phyloP scores from a whole-genome alignment of 2,329 filamentous ascomycete genomes.

The Xylariomycetidae sp. region DNA sequence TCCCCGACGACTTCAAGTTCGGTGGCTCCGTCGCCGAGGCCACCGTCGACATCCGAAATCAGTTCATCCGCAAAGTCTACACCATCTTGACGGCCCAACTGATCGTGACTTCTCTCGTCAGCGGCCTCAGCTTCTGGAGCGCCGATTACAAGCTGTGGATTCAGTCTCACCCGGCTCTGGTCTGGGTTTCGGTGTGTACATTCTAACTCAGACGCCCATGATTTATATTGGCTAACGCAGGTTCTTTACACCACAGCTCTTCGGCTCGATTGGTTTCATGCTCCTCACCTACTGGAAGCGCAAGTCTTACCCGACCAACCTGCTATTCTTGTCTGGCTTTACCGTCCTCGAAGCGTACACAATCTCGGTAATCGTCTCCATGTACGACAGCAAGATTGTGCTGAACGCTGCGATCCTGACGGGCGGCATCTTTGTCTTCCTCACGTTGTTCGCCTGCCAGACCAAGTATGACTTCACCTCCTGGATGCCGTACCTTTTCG shows the following conservation, averaged over 20 bases:
- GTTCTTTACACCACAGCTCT: constrained; percentile 41
- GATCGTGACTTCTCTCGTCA: constrained; percentile 73
- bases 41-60: constrained; percentile 91
- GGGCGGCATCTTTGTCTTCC: constrained; percentile 71
- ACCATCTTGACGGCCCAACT: constrained; percentile 95
- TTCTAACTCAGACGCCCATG: constrained; percentile 7
- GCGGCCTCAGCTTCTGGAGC: constrained; percentile 81
- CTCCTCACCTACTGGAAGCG: constrained; percentile 90
- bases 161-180: constrained; percentile 72
- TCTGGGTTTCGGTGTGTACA: constrained; percentile 67
- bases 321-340: constrained; percentile 86
- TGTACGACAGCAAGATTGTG: constrained; percentile 78
- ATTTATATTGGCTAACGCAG: constrained; percentile 3
- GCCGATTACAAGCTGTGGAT: constrained; percentile 77
- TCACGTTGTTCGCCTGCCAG: constrained; percentile 89
- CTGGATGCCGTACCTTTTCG: constrained; percentile 95
- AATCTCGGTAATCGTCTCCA: constrained; percentile 86
- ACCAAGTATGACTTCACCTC: constrained; percentile 96
- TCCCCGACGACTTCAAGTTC: constrained; percentile 99
- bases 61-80: constrained; percentile 96
- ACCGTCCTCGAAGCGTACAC: constrained; percentile 90
- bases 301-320: constrained; percentile 90
- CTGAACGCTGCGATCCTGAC: constrained; percentile 88
- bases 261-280: constrained; percentile 80
- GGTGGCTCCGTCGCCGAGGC: constrained; percentile 90